Evolutionary conservation across 2,329 filamentous ascomycete genomes (phyloP).

Genomic region (Neopestalotiopsis sp.): DNA sequence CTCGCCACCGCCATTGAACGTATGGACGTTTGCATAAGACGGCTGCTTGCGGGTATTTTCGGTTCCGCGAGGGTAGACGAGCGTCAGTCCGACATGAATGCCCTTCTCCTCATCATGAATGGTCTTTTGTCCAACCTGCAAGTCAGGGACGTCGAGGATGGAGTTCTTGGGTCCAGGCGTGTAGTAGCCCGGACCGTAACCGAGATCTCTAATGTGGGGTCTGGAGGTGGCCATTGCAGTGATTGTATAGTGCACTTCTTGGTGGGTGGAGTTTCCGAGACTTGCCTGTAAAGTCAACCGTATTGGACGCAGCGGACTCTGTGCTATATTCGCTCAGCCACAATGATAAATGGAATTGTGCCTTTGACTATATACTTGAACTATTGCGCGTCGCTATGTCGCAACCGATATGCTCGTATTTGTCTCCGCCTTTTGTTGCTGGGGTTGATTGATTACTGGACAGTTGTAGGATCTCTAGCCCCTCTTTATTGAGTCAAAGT

Average conservation of each 20-base stretch:
- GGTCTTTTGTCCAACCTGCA: conserved; percentile 15
- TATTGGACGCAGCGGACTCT: no score
- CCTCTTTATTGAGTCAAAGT: neutral
- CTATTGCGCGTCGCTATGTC: neutral
- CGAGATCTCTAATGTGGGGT: conserved; percentile 14
- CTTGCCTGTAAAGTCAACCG: no score
- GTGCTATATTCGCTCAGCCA: no score
- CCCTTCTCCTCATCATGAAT: conserved; percentile 14
- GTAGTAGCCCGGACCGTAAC: conserved; percentile 16
- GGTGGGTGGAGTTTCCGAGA: neutral
- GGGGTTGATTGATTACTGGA: neutral
- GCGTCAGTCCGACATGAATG: conserved; percentile 13
- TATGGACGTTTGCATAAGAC: conserved; percentile 9
- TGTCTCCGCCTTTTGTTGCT: neutral
- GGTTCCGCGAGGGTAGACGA: conserved; percentile 14
- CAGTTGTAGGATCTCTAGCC: neutral
- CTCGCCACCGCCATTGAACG: conserved; percentile 15
- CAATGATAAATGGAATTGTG: neutral
- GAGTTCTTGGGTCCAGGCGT: conserved; percentile 14
- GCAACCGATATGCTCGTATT: neutral
- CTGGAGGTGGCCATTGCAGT: neutral
- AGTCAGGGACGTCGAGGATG: conserved; percentile 11
- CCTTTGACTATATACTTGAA: neutral
- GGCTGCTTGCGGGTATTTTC: conserved; percentile 10
- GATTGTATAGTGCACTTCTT: neutral